Conservation (phyloP, 2,329 filamentous ascomycete genomes). For the Teratosphaeriaceae sp. region DNA sequence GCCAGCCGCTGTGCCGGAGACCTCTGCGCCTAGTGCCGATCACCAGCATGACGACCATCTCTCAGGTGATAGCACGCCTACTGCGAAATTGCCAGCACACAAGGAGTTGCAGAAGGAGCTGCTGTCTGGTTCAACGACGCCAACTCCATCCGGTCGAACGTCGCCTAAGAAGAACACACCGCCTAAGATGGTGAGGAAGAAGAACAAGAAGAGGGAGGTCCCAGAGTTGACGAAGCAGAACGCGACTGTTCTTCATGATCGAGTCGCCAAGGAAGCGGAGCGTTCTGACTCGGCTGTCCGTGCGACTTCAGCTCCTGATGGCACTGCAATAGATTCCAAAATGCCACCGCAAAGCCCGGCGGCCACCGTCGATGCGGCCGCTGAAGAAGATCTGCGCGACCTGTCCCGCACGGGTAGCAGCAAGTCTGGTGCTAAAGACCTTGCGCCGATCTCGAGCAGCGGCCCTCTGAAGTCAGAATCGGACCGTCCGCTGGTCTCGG, state of each 20-base stretch:
- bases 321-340: too few relatives aligned
- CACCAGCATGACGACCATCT: neutral
- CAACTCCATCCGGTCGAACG: conserved; percentile 12
- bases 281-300: too few relatives aligned
- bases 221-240: neutral
- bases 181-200: conserved; percentile 8
- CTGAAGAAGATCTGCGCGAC: too few relatives aligned
- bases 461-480: too few relatives aligned
- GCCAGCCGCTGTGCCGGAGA: neutral
- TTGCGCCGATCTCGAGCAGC: too few relatives aligned
- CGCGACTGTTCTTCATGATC: neutral
- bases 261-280: neutral
- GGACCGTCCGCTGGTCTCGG: too few relatives aligned
- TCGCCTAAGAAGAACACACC: conserved; percentile 14
- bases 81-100: neutral
- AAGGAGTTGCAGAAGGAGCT: conserved; percentile 1
- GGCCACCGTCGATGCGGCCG: too few relatives aligned
- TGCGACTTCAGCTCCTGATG: too few relatives aligned
- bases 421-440: too few relatives aligned
- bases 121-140: conserved; percentile 11
- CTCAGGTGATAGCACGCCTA: neutral
- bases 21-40: too few relatives aligned
- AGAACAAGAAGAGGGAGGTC: conserved; percentile 5
- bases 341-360: too few relatives aligned
- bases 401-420: too few relatives aligned